Base-by-base conservation (phyloP, 2,329 filamentous ascomycete species). In the Triangularia verruculosa region DNA sequence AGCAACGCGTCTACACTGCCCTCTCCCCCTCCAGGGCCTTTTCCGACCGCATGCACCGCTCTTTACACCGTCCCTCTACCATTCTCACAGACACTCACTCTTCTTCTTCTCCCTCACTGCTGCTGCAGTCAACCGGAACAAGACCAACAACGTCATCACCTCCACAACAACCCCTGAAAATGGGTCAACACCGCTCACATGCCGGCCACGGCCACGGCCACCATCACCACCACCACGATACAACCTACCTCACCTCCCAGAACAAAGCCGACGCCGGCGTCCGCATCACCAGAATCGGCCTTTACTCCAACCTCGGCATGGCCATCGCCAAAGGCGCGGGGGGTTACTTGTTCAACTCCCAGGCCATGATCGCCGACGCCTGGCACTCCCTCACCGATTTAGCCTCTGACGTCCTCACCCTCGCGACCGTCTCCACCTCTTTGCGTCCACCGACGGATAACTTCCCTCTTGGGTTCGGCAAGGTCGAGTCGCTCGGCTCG, bases 361-460 rank as follows among this genome's bases (percentile, higher is more conserved):
- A 97, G 78, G 89, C 92, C 64, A 90, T 97, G 82, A 82, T 93
- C 64, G 93, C 95, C 73, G 95, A 99, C 76, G 95, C 92, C 62
- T 94, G 96, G 80, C 95, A 99, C 79, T 94, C 93, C 72, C 84
- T 98, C 69, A 96, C 94, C 57, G 95, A 99, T 77, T 86, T 99
- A 62, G 92, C 96, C 65, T 97, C 93, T 60, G 95, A 99, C 76
- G 84, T 99, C 70, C 87, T 97, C 76, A 99, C 95, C 0, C 84
- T 99, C 20, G 91, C 92, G 15, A 99, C 95, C 9, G 93, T 99
- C 55, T 94, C 93, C 20, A 97, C 91, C 88, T 96, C 93, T 64
- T 79, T 98, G 65, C 92, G 90, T 71, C 89, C 92, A 5, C 93
- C 95, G 0, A 92, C 91, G 11, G 84, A 90, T 61, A 85, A 85